phyloP scores from a whole-genome alignment of 2,329 filamentous ascomycete genomes.

The Colletotrichum somersetense region DNA sequence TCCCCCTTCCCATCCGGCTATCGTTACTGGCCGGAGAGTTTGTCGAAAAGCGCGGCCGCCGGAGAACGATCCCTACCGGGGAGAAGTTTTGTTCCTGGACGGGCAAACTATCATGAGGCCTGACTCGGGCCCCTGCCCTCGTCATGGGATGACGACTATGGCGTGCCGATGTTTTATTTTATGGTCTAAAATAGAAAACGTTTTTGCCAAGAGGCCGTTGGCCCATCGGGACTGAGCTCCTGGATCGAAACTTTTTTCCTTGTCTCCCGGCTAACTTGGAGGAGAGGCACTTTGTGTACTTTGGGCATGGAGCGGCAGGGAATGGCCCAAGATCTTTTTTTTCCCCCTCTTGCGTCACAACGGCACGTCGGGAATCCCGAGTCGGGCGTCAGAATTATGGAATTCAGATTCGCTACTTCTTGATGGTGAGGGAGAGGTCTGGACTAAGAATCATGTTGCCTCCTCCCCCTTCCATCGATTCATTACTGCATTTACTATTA shows the following conservation, averaged over 20 bases:
- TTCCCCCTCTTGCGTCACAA: background rate
- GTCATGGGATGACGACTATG: too few relatives aligned
- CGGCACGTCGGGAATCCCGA: background rate
- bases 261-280: background rate
- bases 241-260: too few relatives aligned
- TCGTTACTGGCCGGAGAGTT: background rate
- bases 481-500: constrained; percentile 23
- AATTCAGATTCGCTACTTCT: background rate
- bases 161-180: background rate
- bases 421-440: background rate
- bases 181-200: background rate
- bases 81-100: constrained; percentile 21
- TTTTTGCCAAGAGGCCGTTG: background rate
- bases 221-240: background rate
- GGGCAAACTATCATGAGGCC: constrained; percentile 6
- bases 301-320: background rate
- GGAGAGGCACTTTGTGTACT: background rate
- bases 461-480: background rate
- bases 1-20: too few relatives aligned
- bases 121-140: background rate
- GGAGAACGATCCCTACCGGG: background rate
- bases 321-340: background rate
- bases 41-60: background rate
- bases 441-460: background rate
- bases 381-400: background rate